Evolutionary conservation across 345 rosid species (phyloP), one percentile per base, ranked within the genome.

Genomic region (Syzygium aqueum): DNA sequence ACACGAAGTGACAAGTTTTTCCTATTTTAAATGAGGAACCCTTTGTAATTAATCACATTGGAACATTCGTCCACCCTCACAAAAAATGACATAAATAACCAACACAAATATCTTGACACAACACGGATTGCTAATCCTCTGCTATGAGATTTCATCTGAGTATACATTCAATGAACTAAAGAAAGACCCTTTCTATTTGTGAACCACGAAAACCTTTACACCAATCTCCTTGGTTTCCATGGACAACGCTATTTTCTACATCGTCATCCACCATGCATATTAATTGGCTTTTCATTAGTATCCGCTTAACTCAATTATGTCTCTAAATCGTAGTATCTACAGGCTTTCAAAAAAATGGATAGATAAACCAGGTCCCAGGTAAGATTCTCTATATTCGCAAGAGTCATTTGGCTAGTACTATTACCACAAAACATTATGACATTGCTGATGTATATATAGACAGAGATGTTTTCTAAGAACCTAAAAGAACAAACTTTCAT

Each of bases 81-180:
- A n/a, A n/a, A n/a, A 65, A 7, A 65, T 65, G 22, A 65, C 40
- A 28, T 30, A 30, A 28, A 65, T 30, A 65, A 30, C 1, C 1
- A 17, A 6, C 10, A 65, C 0, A 3, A 65, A 65, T n/a, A 65
- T 65, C 77, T 3, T 16, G 22, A 65, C 77, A 65, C 0, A 0
- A 3, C 37, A 63, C 2, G 1, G 9, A n/a, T 63, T 28, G 17
- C 77, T 63, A 63, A 3, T 63, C 21, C 77, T 7, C 0, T 63
- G 21, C 15, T 28, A 28, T 0, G 8, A 28, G 28, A 27, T 8
- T 23, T 57, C 6, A 0, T 9, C 2, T 2, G 0, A 25, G 10
- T 63, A 63, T 63, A 63, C 40, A 63, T 3, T 63, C 77, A 28
- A 63, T 14, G 21, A 28, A 63, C 77, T 13, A n/a, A 63, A 63